Evolutionary conservation across 768 basidiomycete species (phyloP).

Genomic region (Daedaleopsis nitida): DNA sequence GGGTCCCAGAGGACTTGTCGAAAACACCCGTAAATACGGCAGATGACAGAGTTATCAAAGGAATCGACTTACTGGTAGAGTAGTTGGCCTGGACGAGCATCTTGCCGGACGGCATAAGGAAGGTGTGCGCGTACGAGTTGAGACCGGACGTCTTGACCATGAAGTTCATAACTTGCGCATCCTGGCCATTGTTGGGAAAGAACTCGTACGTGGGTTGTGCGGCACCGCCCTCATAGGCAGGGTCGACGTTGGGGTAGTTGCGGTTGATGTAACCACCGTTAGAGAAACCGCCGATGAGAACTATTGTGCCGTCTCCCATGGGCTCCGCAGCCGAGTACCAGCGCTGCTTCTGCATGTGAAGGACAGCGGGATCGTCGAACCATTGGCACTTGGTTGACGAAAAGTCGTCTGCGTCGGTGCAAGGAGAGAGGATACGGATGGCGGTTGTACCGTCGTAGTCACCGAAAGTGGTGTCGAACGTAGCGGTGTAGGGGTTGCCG

Average conservation of each 20-base stretch:
- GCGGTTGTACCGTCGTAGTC: constrained; percentile 81
- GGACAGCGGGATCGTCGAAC: constrained; percentile 65
- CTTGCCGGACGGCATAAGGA: constrained; percentile 73
- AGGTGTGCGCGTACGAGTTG: constrained; percentile 76
- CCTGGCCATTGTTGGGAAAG: constrained; percentile 60
- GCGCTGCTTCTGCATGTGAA: constrained; percentile 67
- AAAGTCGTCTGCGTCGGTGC: constrained; percentile 48
- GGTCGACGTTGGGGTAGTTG: constrained; percentile 70
- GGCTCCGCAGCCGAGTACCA: constrained; percentile 84
- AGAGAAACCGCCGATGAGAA: constrained; percentile 79
- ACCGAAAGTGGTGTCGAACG: constrained; percentile 67
- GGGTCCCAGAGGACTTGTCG: constrained; percentile 53
- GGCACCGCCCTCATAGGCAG: constrained; percentile 60
- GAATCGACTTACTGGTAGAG: constrained; percentile 59
- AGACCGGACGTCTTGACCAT: constrained; percentile 72
- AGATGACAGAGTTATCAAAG: not conserved
- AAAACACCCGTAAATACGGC: not conserved
- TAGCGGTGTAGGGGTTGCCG: constrained; percentile 44
- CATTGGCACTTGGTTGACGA: constrained; percentile 55
- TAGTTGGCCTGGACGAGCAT: constrained; percentile 84
- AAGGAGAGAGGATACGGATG: constrained; percentile 84
- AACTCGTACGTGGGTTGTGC: constrained; percentile 86
- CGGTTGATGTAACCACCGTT: constrained; percentile 81
- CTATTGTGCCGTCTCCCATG: constrained; percentile 74
- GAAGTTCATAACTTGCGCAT: constrained; percentile 61